Conservation (phyloP, 495 filamentous ascomycete genomes). For the Aspergillus sclerotiicarbonarius region DNA sequence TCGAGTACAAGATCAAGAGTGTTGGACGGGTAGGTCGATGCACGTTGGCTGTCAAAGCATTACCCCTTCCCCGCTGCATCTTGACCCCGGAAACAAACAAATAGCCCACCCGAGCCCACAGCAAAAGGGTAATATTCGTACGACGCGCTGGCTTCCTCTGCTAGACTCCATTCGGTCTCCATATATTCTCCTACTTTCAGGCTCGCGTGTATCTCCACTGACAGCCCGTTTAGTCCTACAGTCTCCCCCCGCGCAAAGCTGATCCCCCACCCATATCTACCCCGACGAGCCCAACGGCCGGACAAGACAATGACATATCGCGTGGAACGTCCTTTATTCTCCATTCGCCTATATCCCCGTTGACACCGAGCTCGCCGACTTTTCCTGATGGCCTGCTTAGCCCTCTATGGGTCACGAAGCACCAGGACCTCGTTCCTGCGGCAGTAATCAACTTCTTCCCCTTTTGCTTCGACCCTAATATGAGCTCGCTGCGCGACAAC, state of each 20-base stretch:
- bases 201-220: constrained; percentile 13
- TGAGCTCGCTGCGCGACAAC: constrained; percentile 74
- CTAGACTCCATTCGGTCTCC: background rate
- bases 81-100: background rate
- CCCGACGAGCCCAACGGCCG: constrained; percentile 47
- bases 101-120: background rate
- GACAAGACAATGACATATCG: constrained; percentile 43
- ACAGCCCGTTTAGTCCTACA: constrained; percentile 48
- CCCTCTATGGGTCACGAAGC: constrained; percentile 77
- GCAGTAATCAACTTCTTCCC: constrained; percentile 74
- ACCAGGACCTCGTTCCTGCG: constrained; percentile 76
- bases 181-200: background rate
- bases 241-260: constrained; percentile 62
- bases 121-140: background rate
- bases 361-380: constrained; percentile 73
- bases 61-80: constrained; percentile 6
- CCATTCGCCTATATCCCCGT: constrained; percentile 85
- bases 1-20: constrained; percentile 61
- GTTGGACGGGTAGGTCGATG: constrained; percentile 71
- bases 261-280: constrained; percentile 51
- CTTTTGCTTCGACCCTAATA: constrained; percentile 65
- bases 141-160: background rate
- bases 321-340: constrained; percentile 49
- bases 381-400: constrained; percentile 87
- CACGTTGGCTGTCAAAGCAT: background rate